phyloP scores from a whole-genome alignment of 176 grass and related monocot species.

The Juncus inflexus region DNA sequence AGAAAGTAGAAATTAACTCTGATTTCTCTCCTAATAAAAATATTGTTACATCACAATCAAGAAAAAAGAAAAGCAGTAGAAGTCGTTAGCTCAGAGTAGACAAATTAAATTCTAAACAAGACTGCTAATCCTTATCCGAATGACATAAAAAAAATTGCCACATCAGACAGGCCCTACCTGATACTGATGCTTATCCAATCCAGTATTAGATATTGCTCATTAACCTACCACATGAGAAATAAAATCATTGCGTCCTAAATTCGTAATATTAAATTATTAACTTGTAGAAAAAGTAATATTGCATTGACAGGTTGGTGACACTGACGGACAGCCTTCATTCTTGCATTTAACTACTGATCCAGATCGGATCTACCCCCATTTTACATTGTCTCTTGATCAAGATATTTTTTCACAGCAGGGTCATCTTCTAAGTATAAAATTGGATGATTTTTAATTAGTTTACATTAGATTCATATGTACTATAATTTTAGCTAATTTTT shows the following conservation, averaged over 20 bases:
- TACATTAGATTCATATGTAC: no score
- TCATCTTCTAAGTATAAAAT: no score
- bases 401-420: no score
- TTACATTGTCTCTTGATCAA: background rate
- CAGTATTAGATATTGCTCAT: background rate
- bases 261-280: constrained; percentile 10
- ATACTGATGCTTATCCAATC: constrained; percentile 22
- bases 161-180: constrained; percentile 18
- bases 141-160: constrained; percentile 9
- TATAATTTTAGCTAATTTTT: no score
- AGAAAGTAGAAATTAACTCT: no score
- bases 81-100: no score
- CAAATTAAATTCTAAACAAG: no score
- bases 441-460: no score
- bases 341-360: constrained; percentile 11
- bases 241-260: constrained; percentile 15
- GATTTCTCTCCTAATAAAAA: no score
- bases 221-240: constrained; percentile 14
- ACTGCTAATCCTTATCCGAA: no score
- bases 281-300: background rate
- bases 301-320: constrained; percentile 16
- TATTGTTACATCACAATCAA: no score
- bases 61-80: no score
- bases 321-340: background rate
- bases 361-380: background rate